Percentiles rank a stretch among this genome's conserved stretches.
These are phyloP conservation scores for Spathaspora passalidarum DNA, from an alignment of 805 yeast species.

Conservation along the genomic window DNA sequence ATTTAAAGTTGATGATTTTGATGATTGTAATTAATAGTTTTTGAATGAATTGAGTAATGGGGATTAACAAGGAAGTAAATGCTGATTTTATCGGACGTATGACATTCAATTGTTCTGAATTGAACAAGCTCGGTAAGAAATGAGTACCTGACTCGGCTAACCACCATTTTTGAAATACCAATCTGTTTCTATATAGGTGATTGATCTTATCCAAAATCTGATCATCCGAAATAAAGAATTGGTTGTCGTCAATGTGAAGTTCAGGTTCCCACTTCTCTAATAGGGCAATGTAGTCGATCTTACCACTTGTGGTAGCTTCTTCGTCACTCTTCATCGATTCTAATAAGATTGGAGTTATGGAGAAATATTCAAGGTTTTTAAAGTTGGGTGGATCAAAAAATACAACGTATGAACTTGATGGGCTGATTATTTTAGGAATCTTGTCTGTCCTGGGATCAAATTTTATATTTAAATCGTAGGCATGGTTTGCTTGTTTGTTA, in stretches of 20 bases:
- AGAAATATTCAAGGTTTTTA: constrained; percentile 69
- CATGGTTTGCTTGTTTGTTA: neutral
- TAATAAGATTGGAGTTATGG: constrained; percentile 68
- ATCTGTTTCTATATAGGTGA: constrained; percentile 16
- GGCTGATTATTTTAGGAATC: constrained; percentile 18
- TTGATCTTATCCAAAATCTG: constrained; percentile 31
- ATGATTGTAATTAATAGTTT: constrained; percentile 2
- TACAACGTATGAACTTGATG: constrained; percentile 12
- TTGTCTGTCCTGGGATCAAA: constrained; percentile 3
- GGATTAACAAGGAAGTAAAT: neutral
- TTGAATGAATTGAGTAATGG: constrained; percentile 5
- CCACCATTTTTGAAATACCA: neutral
- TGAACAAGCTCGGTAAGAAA: neutral
- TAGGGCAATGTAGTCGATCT: constrained; percentile 3
- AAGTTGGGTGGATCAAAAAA: constrained; percentile 72
- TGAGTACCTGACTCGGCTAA: neutral
- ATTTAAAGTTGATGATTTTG: constrained; percentile 5
- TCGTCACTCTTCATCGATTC: constrained; percentile 38
- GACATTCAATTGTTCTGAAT: neutral
- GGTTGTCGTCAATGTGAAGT: constrained; percentile 6
- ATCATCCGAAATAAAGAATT: constrained; percentile 26
- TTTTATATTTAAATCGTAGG: constrained; percentile 8
- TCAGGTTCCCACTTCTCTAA: constrained; percentile 12
- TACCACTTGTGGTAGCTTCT: constrained; percentile 18
- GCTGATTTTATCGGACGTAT: neutral